Evolutionary conservation across 2,329 filamentous ascomycete genomes (phyloP).

Genomic region (Sporothrix luriei): DNA sequence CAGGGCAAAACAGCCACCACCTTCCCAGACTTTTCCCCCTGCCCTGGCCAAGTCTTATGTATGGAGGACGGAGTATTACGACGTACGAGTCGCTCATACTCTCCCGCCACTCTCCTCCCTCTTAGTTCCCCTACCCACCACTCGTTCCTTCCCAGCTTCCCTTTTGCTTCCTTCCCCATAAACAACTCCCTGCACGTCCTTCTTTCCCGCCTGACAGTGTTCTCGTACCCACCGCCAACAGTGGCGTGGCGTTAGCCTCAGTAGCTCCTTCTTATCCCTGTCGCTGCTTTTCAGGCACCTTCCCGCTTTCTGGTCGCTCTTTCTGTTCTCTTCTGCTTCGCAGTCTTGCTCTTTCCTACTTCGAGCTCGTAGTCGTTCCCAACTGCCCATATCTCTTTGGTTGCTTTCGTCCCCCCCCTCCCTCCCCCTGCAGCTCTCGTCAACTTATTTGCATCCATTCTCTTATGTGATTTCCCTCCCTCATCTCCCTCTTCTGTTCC

Average conservation of each 20-base stretch:
- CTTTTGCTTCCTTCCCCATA: background rate
- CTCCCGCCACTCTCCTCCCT: conserved; percentile 16
- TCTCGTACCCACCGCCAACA: conserved; percentile 22
- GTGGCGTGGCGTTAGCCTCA: conserved; percentile 23
- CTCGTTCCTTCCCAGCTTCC: conserved; percentile 6
- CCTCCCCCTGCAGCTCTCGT: background rate
- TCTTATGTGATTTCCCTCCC: background rate
- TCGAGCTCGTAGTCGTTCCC: background rate
- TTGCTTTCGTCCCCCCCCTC: background rate
- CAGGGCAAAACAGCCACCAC: background rate
- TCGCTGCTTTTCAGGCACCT: background rate
- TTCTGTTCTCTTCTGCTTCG: background rate
- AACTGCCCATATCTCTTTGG: background rate
- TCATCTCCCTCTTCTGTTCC: background rate
- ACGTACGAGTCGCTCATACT: conserved; percentile 14
- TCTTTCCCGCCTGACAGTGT: conserved; percentile 10
- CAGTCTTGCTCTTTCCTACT: conserved; percentile 11
- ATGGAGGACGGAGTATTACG: background rate
- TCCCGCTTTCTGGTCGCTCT: conserved; percentile 9
- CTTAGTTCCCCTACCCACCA: conserved; percentile 16
- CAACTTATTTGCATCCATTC: background rate
- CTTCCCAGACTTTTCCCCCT: too few species aligned
- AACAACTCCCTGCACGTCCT: conserved; percentile 9
- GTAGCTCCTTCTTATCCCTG: conserved; percentile 25
- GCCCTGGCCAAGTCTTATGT: background rate